A percentile compares a stretch with the other conserved stretches of the same genome.
Evolutionary conservation across 2,329 filamentous ascomycete species (phyloP).

Genomic region (Rugonectria rugulosa): DNA sequence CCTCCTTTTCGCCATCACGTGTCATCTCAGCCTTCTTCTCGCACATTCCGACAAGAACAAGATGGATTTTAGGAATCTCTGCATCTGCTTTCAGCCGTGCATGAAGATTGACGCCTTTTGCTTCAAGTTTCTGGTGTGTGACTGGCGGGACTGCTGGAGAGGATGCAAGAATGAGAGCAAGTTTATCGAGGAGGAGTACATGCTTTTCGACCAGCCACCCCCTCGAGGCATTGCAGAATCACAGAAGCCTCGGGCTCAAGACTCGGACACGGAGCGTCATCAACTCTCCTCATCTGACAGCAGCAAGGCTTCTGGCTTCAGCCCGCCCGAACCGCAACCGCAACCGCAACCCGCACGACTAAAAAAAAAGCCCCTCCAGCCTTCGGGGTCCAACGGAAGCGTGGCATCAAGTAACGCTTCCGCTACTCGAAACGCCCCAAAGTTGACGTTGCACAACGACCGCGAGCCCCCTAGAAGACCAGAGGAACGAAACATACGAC

Average conservation of each 20-base stretch:
- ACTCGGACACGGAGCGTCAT: constrained; percentile 32
- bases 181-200: constrained; percentile 75
- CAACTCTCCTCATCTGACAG: constrained; percentile 69
- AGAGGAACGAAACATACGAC: constrained; percentile 60
- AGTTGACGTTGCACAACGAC: constrained; percentile 55
- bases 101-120: constrained; percentile 96
- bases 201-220: constrained; percentile 64
- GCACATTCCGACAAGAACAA: constrained; percentile 96
- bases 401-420: constrained; percentile 50
- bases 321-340: constrained; percentile 34
- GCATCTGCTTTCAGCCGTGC: constrained; percentile 96
- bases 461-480: constrained; percentile 34
- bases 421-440: constrained; percentile 50
- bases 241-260: constrained; percentile 39
- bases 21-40: constrained; percentile 89
- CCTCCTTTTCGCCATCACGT: constrained; percentile 95
- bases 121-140: constrained; percentile 93
- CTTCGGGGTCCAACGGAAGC: constrained; percentile 53
- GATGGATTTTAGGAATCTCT: constrained; percentile 96
- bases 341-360: constrained; percentile 35
- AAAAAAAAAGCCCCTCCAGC: constrained; percentile 54
- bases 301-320: constrained; percentile 57
- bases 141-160: constrained; percentile 98
- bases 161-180: constrained; percentile 90
- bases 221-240: constrained; percentile 57